Conservation (phyloP, 345 rosid genomes). For the Lumnitzera racemosa region DNA sequence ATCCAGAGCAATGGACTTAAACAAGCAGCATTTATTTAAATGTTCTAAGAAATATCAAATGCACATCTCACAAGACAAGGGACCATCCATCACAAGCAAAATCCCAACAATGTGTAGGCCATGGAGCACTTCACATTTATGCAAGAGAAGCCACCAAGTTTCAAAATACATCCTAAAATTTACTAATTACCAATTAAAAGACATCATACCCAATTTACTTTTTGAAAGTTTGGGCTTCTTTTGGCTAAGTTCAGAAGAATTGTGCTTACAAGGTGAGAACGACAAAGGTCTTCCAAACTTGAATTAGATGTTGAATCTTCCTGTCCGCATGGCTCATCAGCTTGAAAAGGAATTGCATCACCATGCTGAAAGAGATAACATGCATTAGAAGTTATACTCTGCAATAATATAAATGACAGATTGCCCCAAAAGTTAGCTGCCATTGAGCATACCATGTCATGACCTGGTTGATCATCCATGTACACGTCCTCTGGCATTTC, state of each 20-base stretch:
- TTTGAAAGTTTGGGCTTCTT: neutral
- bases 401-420: conserved; percentile 2
- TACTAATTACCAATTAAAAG: neutral
- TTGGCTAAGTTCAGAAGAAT: neutral
- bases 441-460: conserved; percentile 27
- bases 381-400: conserved; percentile 5
- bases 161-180: no score
- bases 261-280: conserved; percentile 76
- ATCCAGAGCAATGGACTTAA: no score
- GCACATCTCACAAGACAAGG: no score
- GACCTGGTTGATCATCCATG: conserved; percentile 40
- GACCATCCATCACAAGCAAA: no score
- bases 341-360: conserved; percentile 21
- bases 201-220: neutral
- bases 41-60: no score
- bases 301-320: conserved; percentile 41
- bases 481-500: conserved; percentile 38
- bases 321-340: conserved; percentile 32
- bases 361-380: conserved; percentile 29
- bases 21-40: no score
- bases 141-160: no score
- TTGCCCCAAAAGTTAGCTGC: conserved; percentile 7
- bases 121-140: no score
- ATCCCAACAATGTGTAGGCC: no score
- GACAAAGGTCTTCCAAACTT: conserved; percentile 93